Percentiles rank a stretch among this genome's conserved stretches.
Conservation (phyloP, 768 basidiomycete genomes). For the Mycena maculata region DNA sequence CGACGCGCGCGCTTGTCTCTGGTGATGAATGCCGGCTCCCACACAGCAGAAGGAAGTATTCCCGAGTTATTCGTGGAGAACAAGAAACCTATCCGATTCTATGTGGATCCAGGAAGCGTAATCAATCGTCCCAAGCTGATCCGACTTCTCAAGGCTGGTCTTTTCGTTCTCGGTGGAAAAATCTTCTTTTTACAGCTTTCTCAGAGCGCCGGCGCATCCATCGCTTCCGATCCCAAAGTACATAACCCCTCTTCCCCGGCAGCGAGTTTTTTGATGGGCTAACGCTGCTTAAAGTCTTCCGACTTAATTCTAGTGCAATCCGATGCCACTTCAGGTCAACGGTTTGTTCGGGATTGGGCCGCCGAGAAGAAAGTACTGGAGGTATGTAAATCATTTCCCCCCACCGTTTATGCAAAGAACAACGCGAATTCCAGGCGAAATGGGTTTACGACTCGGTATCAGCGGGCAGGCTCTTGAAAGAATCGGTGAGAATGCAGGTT, state of each 20-base stretch:
- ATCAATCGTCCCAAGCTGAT: constrained; percentile 64
- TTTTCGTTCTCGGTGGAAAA: constrained; percentile 9
- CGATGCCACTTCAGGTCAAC: constrained; percentile 60
- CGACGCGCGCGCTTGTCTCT: constrained; percentile 23
- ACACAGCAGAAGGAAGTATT: not conserved
- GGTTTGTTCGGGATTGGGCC: constrained; percentile 71
- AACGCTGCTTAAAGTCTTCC: constrained; percentile 5
- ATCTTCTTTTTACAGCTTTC: constrained; percentile 13
- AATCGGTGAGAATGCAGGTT: constrained; percentile 25
- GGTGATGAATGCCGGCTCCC: constrained; percentile 28
- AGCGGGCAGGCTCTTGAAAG: constrained; percentile 57
- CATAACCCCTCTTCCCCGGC: constrained; percentile 42
- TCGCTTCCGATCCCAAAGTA: constrained; percentile 63
- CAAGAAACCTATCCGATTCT: constrained; percentile 60
- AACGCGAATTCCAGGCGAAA: constrained; percentile 61
- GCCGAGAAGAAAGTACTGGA: constrained; percentile 58
- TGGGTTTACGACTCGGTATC: constrained; percentile 67
- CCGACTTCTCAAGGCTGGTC: constrained; percentile 59
- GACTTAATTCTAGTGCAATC: constrained; percentile 69
- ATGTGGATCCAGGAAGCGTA: constrained; percentile 66
- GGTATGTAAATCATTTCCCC: constrained; percentile 10
- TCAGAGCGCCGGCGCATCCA: constrained; percentile 67
- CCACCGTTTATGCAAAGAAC: too few relatives aligned
- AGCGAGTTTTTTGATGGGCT: not conserved
- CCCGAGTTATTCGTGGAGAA: constrained; percentile 52